A percentile compares a stretch with the other conserved stretches of the same genome.
These are phyloP conservation scores for Echinosophora koreensis DNA, from an alignment of 306 rosid genomes.

Conservation along the genomic window DNA sequence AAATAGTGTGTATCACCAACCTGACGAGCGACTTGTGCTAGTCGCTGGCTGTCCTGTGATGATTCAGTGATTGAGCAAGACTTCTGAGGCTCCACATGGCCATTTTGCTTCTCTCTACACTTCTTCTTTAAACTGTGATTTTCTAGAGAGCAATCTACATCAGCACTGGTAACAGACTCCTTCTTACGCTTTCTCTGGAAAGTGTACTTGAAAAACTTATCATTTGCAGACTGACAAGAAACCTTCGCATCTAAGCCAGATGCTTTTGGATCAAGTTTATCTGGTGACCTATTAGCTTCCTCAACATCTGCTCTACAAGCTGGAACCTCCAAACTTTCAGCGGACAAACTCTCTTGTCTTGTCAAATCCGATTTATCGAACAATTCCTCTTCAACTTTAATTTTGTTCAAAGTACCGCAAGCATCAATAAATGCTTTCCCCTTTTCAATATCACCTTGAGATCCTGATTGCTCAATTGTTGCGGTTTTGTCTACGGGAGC, in stretches of 20 bases:
- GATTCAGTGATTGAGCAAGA: slow-evolving; percentile 65
- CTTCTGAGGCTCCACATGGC: slow-evolving; percentile 57
- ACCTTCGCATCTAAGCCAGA: slow-evolving; percentile 55
- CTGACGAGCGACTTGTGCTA: slow-evolving; percentile 84
- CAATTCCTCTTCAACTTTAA: slow-evolving; percentile 47
- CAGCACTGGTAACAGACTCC: slow-evolving; percentile 59
- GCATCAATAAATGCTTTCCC: slow-evolving; percentile 48
- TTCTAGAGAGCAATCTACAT: slow-evolving; percentile 55
- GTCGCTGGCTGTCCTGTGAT: slow-evolving; percentile 64
- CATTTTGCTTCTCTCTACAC: slow-evolving; percentile 59
- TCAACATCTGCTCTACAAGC: slow-evolving; percentile 52
- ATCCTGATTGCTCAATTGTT: slow-evolving; percentile 46
- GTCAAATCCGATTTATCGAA: slow-evolving; percentile 56
- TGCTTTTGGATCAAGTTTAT: slow-evolving; percentile 50
- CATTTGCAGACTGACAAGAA: slow-evolving; percentile 56
- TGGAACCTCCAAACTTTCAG: slow-evolving; percentile 51
- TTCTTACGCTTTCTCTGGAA: slow-evolving; percentile 85
- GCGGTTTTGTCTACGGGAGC: slow-evolving; percentile 41
- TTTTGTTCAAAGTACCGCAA: slow-evolving; percentile 55
- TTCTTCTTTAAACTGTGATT: slow-evolving; percentile 51
- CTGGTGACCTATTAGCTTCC: slow-evolving; percentile 44
- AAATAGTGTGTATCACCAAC: slow-evolving; percentile 50
- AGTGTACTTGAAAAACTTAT: slow-evolving; percentile 75
- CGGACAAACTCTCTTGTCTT: slow-evolving; percentile 55
- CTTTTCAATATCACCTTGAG: slow-evolving; percentile 46